These are phyloP conservation scores for Taphrina sp. DNA, from an alignment of 1,139 yeast genomes.

Conservation along the genomic window DNA sequence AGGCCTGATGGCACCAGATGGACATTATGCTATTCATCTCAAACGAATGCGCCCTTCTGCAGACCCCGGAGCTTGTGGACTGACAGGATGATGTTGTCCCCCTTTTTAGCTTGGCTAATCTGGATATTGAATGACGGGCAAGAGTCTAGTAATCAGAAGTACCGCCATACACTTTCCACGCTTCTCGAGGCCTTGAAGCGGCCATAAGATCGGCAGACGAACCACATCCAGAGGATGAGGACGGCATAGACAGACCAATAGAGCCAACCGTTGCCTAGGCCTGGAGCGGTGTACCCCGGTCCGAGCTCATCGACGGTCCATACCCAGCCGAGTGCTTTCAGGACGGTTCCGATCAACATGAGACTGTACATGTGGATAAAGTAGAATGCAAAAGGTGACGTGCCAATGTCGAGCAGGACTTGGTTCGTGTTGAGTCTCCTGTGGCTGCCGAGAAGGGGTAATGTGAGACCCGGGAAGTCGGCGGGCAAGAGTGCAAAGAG, in stretches of 20 bases:
- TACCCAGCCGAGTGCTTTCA: slow-evolving; percentile 5
- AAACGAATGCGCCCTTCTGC: no score
- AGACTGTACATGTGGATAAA: slow-evolving; percentile 27
- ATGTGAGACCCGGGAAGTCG: slow-evolving; percentile 6
- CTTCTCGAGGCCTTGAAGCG: slow-evolving; percentile 19
- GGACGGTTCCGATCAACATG: slow-evolving; percentile 6
- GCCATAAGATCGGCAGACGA: slow-evolving; percentile 25
- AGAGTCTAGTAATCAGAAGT: no score
- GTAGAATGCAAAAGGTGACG: slow-evolving; percentile 26
- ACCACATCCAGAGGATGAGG: slow-evolving; percentile 28
- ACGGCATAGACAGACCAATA: slow-evolving; percentile 24
- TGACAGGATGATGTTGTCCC: no score
- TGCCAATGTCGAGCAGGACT: slow-evolving; percentile 30
- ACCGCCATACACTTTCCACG: slow-evolving; percentile 25
- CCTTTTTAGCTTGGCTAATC: no score
- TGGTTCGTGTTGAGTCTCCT: slow-evolving; percentile 12
- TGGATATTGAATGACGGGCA: no score
- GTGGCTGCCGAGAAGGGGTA: neutral
- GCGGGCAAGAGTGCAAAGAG: slow-evolving; percentile 16
- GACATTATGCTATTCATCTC: no score
- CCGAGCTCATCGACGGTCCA: slow-evolving; percentile 19
- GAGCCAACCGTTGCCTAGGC: slow-evolving; percentile 23
- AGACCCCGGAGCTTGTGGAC: no score
- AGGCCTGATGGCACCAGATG: no score
- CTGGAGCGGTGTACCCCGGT: slow-evolving; percentile 17